phyloP scores from a whole-genome alignment of 345 rosid species.

The Salix dunnii region DNA sequence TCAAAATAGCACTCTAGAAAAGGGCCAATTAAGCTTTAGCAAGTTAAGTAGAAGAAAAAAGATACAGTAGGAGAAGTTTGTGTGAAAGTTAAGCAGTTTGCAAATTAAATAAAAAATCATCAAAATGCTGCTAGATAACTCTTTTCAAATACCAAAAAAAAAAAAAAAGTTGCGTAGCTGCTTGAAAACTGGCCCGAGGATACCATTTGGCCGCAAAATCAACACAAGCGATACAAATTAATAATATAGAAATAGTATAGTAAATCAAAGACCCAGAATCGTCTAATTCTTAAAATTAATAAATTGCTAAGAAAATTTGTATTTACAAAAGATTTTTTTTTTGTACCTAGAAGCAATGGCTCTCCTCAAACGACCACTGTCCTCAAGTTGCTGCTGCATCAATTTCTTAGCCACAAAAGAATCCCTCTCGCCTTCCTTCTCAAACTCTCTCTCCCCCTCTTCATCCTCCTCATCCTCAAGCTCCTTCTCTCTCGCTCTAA shows the following conservation, averaged over 20 bases:
- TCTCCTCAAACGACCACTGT: constrained; percentile 75
- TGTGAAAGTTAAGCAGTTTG: not conserved
- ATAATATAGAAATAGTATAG: not conserved
- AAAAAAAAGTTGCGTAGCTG: too few relatives aligned
- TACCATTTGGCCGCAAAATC: not conserved
- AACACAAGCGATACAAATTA: not conserved
- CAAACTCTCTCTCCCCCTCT: constrained; percentile 38
- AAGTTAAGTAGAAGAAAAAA: not conserved
- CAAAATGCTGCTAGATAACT: not conserved
- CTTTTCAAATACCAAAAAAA: not conserved
- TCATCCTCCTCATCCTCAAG: constrained; percentile 34
- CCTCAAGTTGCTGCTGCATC: constrained; percentile 87
- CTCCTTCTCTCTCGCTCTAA: constrained; percentile 36
- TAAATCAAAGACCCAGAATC: not conserved
- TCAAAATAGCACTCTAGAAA: not conserved
- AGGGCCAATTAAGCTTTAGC: not conserved
- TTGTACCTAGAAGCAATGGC: constrained; percentile 69
- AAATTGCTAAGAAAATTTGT: not conserved
- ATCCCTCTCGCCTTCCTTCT: constrained; percentile 59
- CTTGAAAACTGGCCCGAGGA: not conserved
- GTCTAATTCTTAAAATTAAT: not conserved
- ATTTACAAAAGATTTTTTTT: not conserved
- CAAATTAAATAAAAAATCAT: not conserved
- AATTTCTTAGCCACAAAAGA: constrained; percentile 52
- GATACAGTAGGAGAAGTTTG: not conserved